Conservation (phyloP, 2,329 filamentous ascomycete species). For the Microcyclosporella mali region DNA sequence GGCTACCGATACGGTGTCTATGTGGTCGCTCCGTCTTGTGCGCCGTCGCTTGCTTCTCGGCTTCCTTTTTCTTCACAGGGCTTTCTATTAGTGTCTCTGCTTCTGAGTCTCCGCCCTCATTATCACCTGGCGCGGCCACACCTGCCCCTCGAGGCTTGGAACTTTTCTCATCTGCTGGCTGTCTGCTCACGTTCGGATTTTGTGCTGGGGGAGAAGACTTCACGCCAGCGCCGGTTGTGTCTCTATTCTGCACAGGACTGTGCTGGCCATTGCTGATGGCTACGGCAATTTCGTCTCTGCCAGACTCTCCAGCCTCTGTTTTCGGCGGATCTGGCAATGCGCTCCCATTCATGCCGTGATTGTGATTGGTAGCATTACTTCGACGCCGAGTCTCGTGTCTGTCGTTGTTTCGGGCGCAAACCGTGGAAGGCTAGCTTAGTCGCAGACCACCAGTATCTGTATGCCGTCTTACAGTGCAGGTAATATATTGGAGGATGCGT, state of each 20-base stretch:
- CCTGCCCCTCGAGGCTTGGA: slow-evolving; percentile 5
- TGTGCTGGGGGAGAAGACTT: slow-evolving; percentile 13
- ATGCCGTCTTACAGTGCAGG: no score
- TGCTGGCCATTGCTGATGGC: slow-evolving; percentile 8
- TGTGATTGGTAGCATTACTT: no score
- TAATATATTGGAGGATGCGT: no score
- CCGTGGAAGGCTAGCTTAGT: no score
- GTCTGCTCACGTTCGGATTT: slow-evolving; percentile 7
- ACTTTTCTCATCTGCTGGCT: slow-evolving; percentile 9
- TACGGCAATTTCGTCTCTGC: slow-evolving; percentile 3
- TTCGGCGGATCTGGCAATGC: slow-evolving; percentile 20
- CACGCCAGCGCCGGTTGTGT: slow-evolving; percentile 4
- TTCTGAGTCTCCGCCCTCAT: slow-evolving; percentile 41
- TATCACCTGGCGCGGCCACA: slow-evolving; percentile 14
- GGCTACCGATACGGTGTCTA: slow-evolving; percentile 27
- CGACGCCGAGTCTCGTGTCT: no score
- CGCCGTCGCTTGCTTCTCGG: slow-evolving; percentile 28
- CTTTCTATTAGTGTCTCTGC: slow-evolving; percentile 46
- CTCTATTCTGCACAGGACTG: slow-evolving; percentile 3
- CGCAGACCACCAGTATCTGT: no score
- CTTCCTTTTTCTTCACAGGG: slow-evolving; percentile 36
- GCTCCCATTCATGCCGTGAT: slow-evolving; percentile 27
- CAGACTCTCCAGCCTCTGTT: slow-evolving; percentile 13
- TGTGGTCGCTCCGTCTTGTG: slow-evolving; percentile 19
- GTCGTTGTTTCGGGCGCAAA: no score